Base-by-base conservation (phyloP, 2,329 filamentous ascomycete genomes). In the Fusarium brachygibbosum region DNA sequence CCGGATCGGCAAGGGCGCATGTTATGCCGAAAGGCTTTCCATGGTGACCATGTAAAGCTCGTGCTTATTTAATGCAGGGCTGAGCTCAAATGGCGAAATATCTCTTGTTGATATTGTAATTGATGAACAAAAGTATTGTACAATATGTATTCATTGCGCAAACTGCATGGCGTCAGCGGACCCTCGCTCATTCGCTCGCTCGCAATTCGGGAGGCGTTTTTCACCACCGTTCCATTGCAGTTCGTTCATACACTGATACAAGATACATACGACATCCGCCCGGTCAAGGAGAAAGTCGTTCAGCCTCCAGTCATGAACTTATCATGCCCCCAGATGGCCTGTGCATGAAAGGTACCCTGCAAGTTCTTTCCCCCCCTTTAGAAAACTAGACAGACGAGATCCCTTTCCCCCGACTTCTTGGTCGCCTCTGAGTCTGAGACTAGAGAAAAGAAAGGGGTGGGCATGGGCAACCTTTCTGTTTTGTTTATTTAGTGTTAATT, bases 121-220 rank as follows among this genome's bases (percentile, higher is more conserved):
- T 34, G 31, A 8, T 3, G 37, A 29, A 17, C 13, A 9, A 8
- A 8, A 41, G 21, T 23, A 16, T 12, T 25, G 21, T 42, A 17
- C 23, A 42, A 25, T 29, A 7, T 25, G 14, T 25, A 42, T 21
- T 51, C 13, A 40, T 35, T 13, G 38, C 32, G 48, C 29, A 60
- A 62, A 42, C 29, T 32, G 34, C 32, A 71, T 74, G 69, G 64
- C 71, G 71, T 74, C 66, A 73, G 69, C 57, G 52, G 52, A 54
- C 31, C 29, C 49, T 64, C 50, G 25, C 38, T 56, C 45, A 57
- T 67, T 74, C 69, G 71, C 54, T 59, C 57, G 56, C 67, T 72
- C 71, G 69, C 58, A 56, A 72, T 64, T 41, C 35, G 48, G 44
- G 62, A 45, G 40, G 38, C 34, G 54, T 29, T 56, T 58, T 37